Base-by-base conservation (phyloP, 2,329 filamentous ascomycete species). In the Metarhizium guizhouense region DNA sequence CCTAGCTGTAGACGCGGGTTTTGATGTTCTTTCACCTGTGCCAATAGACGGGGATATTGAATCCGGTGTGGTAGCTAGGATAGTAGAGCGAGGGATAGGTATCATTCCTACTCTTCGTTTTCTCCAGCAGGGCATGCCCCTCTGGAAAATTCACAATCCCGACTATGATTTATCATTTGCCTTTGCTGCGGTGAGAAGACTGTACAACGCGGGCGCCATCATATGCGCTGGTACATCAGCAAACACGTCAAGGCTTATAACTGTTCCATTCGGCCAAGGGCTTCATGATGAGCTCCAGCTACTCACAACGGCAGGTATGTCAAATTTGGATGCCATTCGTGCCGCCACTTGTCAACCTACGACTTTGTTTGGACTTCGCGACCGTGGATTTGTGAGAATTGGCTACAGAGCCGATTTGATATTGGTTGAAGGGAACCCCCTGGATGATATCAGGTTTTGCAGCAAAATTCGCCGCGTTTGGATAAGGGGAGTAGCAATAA, bases 161-260 rank as follows among this genome's bases (percentile, higher is more conserved):
- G 49, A 55, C 2, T 30, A 56, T 25, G 38, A 62, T 47, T 69
- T 67, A 55, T 57, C 58, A 5, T 50, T 58, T 54, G 63, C 65
- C 2, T 48, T 64, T 6, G 56, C 53, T 11, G 64, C 62, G 52
- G 67, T 70, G 13, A 55, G 47, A 34, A 58, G 50, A 6, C 64
- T 65, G 51, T 52, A 66, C 53, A 42, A 55, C 5, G 65, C 66
- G 4, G 66, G 67, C 7, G 64, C 69, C 20, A 58, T 60, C 5
- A 65, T 71, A 32, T 59, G 67, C 16, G 65, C 65, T 7, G 68
- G 69, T 4, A 69, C 68, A n/a, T 66, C 67, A 16, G 61, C 68
- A n/a, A 63, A 62, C 51, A 40, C 56, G 56, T 51, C 48, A 1
- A 10, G 29, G 3, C 7, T 34, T 14, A 34, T 51, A 3, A 8